phyloP scores from a whole-genome alignment of 371 early-diverging fungal species.

The Circinella umbellata region DNA sequence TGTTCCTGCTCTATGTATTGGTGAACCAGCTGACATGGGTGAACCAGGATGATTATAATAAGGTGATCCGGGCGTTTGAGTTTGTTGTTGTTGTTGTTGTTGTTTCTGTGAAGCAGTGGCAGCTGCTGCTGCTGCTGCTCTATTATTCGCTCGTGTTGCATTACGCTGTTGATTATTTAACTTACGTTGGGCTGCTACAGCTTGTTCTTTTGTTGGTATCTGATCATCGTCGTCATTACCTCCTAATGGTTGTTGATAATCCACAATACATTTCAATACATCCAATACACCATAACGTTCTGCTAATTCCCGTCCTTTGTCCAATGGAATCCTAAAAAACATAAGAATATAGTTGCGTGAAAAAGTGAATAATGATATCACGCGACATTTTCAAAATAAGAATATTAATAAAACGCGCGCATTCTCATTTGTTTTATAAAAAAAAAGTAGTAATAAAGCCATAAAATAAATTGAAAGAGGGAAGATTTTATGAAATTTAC shows the following conservation, averaged over 20 bases:
- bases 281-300: constrained; percentile 71
- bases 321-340: constrained; percentile 77
- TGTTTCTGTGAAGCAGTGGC: background rate
- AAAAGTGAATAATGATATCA: no score
- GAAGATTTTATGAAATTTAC: constrained; percentile 37
- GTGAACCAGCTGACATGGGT: constrained; percentile 5
- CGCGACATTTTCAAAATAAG: background rate
- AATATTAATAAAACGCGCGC: constrained; percentile 1
- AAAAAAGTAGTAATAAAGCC: no score
- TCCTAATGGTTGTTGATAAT: constrained; percentile 58
- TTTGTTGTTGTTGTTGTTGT: no score
- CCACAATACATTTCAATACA: constrained; percentile 65
- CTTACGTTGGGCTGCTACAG: constrained; percentile 13
- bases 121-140: background rate
- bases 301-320: constrained; percentile 75
- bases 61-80: background rate
- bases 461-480: no score
- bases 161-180: constrained; percentile 5
- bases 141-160: background rate
- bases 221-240: constrained; percentile 19
- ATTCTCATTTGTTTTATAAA: no score
- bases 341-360: background rate
- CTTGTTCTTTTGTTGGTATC: constrained; percentile 39
- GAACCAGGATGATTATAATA: constrained; percentile 6
- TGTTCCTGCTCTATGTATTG: background rate